phyloP scores from a whole-genome alignment of 139 green algal species.

The Microglena sp. region DNA sequence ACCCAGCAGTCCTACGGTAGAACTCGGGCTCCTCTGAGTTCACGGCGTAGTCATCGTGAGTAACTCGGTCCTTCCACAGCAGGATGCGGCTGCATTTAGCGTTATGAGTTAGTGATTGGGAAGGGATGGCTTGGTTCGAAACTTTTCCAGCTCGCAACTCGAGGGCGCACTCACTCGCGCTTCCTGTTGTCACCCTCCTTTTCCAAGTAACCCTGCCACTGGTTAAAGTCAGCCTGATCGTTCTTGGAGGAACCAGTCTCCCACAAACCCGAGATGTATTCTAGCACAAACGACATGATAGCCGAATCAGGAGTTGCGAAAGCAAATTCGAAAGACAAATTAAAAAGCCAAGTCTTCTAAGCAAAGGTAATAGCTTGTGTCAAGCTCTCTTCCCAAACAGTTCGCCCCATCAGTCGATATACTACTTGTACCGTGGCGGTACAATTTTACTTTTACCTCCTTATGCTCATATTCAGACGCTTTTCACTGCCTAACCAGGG shows the following conservation, averaged over 20 bases:
- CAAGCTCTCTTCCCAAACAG: too few species aligned
- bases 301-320: background rate
- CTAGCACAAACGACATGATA: conserved; percentile 25
- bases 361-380: too few species aligned
- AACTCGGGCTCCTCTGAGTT: conserved; percentile 27
- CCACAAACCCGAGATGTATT: conserved; percentile 16
- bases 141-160: background rate
- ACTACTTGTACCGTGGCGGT: too few species aligned
- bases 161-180: conserved; percentile 21
- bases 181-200: conserved; percentile 23
- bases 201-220: conserved; percentile 27
- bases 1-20: conserved; percentile 33
- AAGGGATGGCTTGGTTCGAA: too few species aligned
- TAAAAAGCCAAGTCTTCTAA: too few species aligned
- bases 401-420: too few species aligned
- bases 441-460: too few species aligned
- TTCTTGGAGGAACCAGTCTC: conserved; percentile 1
- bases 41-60: conserved; percentile 28
- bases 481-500: too few species aligned
- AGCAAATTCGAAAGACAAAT: background rate
- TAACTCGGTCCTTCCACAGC: conserved; percentile 22
- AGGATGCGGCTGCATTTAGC: conserved; percentile 28
- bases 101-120: background rate
- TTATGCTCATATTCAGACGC: too few species aligned
- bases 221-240: conserved; percentile 16